Evolutionary conservation across 2,329 filamentous ascomycete genomes (phyloP), one percentile per base, ranked within the genome.

Genomic region (Paraphaeosphaeria minitans): DNA sequence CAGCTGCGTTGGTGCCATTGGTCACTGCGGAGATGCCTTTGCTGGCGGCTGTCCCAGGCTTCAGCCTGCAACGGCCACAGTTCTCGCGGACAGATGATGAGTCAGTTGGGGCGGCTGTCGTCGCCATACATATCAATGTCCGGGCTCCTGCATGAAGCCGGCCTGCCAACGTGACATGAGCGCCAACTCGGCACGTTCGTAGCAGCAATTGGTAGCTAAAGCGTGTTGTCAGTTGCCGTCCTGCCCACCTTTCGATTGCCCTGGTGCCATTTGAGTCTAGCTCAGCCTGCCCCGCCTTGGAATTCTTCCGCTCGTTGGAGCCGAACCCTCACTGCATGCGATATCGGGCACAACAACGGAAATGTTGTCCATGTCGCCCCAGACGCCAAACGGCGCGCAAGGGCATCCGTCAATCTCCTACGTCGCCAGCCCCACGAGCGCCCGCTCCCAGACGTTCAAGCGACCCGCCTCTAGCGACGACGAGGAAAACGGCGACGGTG

Each of bases 401-500:
- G 68, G 66, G 22, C 62, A 64, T 53, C 72, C 74, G 50, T 63
- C 64, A 27, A 68, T 75, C 5, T 64, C 65, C 33, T 69, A 66
- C 54, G 66, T 64, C 24, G 64, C 62, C 49, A 73, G 69, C 62
- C 73, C 74, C 43, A 66, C 68, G 45, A 71, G 66, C 58, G 66
- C 63, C 43, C 66, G 67, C 56, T 64, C 68, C 33, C 67, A 74
- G 41, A 70, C 69, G 27, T 76, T 76, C 69, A 76, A 77, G 63
- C 69, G 73, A 56, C 73, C 69, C 9, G 72, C 72, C n/a, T 74
- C 70, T 31, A 76, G 68, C 70, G 72, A 75, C 61, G 74, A 76
- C 56, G 74, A 60, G 33, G 59, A 77, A 50, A 57, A 75, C 57
- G 71, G 69, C 60, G 69, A 75, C 55, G 63, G 54, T 3, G 68